A percentile compares a stretch with the other conserved stretches of the same genome.
Evolutionary conservation across 2,329 filamentous ascomycete genomes (phyloP).

Genomic region (Xylariaceae sp.): DNA sequence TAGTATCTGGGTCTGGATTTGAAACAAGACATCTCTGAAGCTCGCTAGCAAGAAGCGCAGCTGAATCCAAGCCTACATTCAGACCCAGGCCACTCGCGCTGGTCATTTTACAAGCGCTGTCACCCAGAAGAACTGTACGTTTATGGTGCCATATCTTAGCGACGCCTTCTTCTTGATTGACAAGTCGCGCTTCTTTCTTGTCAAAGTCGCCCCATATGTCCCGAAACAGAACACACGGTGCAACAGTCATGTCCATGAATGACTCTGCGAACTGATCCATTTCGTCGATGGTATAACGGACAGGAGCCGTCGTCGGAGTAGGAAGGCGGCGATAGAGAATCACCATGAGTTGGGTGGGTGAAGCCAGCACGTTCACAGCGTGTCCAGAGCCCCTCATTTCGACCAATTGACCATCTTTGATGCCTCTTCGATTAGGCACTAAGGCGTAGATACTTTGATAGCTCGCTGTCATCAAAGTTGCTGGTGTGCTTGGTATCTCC

Average conservation of each 20-base stretch:
- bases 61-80: constrained; percentile 5
- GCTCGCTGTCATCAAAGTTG: background rate
- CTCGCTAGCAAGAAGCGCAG: constrained; percentile 6
- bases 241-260: constrained; percentile 1
- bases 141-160: constrained; percentile 5
- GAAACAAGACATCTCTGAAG: background rate
- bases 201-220: constrained; percentile 5
- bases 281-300: constrained; percentile 5
- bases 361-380: background rate
- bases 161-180: constrained; percentile 11
- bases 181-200: constrained; percentile 1
- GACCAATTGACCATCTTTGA: background rate
- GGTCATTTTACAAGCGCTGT: constrained; percentile 3
- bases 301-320: constrained; percentile 1
- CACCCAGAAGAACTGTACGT: constrained; percentile 6
- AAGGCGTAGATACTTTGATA: background rate
- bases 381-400: background rate
- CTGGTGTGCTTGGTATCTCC: background rate
- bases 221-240: constrained; percentile 6
- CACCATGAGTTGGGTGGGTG: background rate
- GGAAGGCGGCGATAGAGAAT: background rate
- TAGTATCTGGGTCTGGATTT: background rate
- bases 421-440: background rate
- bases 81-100: constrained; percentile 6
- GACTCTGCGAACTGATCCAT: constrained; percentile 4